These are phyloP conservation scores for Biscutella laevigata DNA, from an alignment of 441 rosid species.

Conservation along the genomic window DNA sequence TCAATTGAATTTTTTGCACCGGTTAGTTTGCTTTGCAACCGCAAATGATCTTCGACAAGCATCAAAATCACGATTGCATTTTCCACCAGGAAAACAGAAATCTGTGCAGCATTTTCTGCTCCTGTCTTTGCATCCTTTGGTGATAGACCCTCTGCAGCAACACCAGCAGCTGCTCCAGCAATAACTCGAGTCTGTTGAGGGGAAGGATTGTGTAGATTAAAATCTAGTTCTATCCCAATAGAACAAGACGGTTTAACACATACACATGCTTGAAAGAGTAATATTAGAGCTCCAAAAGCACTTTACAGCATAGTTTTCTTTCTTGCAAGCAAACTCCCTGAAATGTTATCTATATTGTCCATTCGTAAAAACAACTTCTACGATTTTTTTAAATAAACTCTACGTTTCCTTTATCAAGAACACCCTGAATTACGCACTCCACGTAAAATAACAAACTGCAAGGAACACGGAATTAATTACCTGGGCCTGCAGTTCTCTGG, in stretches of 20 bases:
- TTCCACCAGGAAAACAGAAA: conserved; percentile 95
- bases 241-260: conserved; percentile 4
- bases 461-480: conserved; percentile 36
- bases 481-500: conserved; percentile 98
- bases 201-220: conserved; percentile 26
- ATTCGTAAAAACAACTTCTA: conserved; percentile 8
- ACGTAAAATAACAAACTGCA: conserved; percentile 9
- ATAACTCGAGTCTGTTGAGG: conserved; percentile 93
- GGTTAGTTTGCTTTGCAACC: conserved; percentile 88
- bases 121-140: conserved; percentile 84
- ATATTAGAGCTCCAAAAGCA: no score
- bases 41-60: conserved; percentile 99
- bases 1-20: conserved; percentile 43
- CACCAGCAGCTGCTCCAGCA: conserved; percentile 99
- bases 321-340: conserved; percentile 9
- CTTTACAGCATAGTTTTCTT: conserved; percentile 16
- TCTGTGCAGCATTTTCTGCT: conserved; percentile 97
- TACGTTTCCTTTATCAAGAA: background rate
- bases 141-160: conserved; percentile 96
- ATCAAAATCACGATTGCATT: conserved; percentile 97
- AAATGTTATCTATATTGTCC: background rate
- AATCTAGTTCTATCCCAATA: conserved; percentile 17
- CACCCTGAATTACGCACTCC: no score
- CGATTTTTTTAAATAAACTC: no score
- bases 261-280: no score